phyloP scores from a whole-genome alignment of 768 basidiomycete genomes.

The Collybia nuda region DNA sequence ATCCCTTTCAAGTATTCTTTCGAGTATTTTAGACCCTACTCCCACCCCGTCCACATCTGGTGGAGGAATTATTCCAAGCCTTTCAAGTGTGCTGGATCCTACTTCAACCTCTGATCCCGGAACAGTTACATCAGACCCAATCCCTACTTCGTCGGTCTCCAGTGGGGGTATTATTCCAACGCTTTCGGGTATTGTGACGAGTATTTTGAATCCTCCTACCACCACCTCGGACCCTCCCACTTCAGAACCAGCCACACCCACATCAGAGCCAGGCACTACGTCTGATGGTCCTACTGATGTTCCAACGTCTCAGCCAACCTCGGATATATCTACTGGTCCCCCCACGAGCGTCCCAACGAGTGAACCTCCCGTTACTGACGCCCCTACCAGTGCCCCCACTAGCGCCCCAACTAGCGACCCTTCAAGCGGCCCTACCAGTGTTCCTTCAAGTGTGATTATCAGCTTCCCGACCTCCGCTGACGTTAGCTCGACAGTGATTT shows the following conservation, averaged over 20 bases:
- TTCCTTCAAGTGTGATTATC: slow-evolving; percentile 9
- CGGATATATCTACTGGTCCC: slow-evolving; percentile 8
- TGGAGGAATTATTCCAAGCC: slow-evolving; percentile 1
- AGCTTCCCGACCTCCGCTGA: slow-evolving; percentile 13
- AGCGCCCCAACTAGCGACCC: neutral
- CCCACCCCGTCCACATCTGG: slow-evolving; percentile 6
- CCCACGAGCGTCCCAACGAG: neutral
- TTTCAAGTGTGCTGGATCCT: neutral
- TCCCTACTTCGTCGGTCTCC: neutral
- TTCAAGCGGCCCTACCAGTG: neutral
- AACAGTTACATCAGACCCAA: neutral
- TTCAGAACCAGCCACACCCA: neutral
- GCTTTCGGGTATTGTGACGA: neutral
- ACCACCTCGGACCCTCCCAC: neutral
- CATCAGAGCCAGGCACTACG: slow-evolving; percentile 1
- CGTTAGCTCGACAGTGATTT: neutral
- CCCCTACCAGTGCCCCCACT: neutral
- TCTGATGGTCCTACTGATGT: neutral
- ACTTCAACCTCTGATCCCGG: slow-evolving; percentile 3
- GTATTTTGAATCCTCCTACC: no score
- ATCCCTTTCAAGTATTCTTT: neutral
- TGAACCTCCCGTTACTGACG: neutral
- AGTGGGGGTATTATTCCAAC: neutral
- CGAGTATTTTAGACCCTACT: slow-evolving; percentile 6
- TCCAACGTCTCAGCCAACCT: slow-evolving; percentile 4